Evolutionary conservation across 83 land plant species (phyloP), one percentile per base, ranked within the genome.

Genomic region (Picea mariana): DNA sequence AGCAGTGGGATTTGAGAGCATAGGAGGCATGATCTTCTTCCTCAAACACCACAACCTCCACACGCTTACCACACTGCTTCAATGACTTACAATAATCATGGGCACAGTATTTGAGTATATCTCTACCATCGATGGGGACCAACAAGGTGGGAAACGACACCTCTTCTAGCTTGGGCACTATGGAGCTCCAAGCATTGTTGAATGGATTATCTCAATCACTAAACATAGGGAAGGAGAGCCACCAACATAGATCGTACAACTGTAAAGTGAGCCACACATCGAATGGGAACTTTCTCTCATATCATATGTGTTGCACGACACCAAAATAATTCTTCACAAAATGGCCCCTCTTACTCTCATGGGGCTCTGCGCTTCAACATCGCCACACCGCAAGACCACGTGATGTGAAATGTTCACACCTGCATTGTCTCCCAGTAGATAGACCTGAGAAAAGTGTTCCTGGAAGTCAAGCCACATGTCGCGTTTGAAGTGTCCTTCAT

Each of bases 271-370:
- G 47, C 2, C 88, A 0, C 1, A 77, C 72, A 8, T 85, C 81
- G 11, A 20, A 31, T 4, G 60, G 40, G 40, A 86, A 69, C 20
- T 78, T 23, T 20, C 79, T 23, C 77, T 89, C 91, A 5, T 91
- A 78, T 16, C 75, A 85, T 2, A 87, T 86, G 42, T 90, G 61
- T 80, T 93, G 89, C 66, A 88, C 90, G 3, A 85, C 90, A 34
- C 90, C 90, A 80, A 93, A 93, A 77, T 82, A 89, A 16, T 93
- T 93, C 77, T 89, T 87, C 23, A 93, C 59, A 5, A 84, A 21
- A 52, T 83, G 2, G 81, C 62, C 13, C 89, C 91, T 16, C 20
- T 62, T 15, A 90, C 17, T 52, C 67, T 67, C 71, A 27, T 27
- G 3, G 34, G 27, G 24, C 27, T 6, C 9, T 9, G 15, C 42